A percentile compares a stretch with the other conserved stretches of the same genome.
These are phyloP conservation scores for Colletotrichum tofieldiae DNA, from an alignment of 2,329 filamentous ascomycete species.

Conservation along the genomic window DNA sequence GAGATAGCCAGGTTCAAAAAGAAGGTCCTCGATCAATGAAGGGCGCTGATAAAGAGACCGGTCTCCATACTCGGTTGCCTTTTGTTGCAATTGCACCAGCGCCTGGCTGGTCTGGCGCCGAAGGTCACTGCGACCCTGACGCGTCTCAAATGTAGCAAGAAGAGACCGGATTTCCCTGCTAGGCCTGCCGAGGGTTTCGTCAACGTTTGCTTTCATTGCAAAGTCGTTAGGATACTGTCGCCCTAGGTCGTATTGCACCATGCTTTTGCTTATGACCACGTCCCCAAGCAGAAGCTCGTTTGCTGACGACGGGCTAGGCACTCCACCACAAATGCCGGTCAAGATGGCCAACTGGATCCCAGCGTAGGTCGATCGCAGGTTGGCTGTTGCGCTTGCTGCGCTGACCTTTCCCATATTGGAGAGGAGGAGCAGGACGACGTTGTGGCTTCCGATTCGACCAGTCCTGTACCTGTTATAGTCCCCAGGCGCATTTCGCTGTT, in stretches of 20 bases:
- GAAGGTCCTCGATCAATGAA: conserved; percentile 49
- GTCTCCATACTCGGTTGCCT: not conserved
- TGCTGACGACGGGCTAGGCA: rapidly evolving
- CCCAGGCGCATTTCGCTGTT: conserved; percentile 45
- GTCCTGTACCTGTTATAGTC: conserved; percentile 51
- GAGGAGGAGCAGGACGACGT: conserved; percentile 50
- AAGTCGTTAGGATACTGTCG: conserved; percentile 47
- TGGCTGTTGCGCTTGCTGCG: conserved; percentile 47
- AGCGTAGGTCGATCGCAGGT: conserved; percentile 53
- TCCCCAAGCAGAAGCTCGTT: conserved; percentile 51
- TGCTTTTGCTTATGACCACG: conserved; percentile 50
- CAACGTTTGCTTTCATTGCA: conserved; percentile 45
- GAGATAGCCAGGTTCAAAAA: conserved; percentile 50
- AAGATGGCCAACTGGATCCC: conserved; percentile 54
- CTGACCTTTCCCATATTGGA: conserved; percentile 49
- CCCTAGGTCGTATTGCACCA: conserved; percentile 51
- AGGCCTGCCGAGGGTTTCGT: conserved; percentile 48
- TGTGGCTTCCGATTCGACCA: conserved; percentile 48
- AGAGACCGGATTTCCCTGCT: conserved; percentile 50
- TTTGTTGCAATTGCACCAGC: not conserved
- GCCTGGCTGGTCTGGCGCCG: not conserved
- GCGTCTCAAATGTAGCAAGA: conserved; percentile 39
- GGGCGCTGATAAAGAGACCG: conserved; percentile 43
- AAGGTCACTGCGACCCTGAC: conserved; percentile 37
- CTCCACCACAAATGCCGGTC: not conserved